Conservation (phyloP, 257 asterid species). For the Gynochthodes officinalis region DNA sequence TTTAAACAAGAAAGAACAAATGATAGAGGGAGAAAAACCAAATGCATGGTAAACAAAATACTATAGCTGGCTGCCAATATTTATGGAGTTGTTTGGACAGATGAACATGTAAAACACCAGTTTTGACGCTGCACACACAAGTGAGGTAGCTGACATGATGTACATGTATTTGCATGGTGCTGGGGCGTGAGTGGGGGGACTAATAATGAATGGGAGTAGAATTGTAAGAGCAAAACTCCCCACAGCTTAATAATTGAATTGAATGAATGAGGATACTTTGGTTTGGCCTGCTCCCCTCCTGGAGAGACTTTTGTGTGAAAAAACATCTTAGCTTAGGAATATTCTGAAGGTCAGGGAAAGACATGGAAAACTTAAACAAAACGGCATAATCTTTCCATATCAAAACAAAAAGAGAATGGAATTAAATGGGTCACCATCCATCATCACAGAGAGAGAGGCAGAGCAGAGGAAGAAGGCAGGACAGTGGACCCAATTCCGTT, state of each 20-base stretch:
- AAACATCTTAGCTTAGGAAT: neutral
- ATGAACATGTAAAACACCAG: constrained; percentile 7
- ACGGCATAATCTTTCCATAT: neutral
- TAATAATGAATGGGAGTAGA: neutral
- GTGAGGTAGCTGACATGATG: neutral
- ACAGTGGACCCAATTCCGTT: constrained; percentile 20
- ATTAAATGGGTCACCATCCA: constrained; percentile 26
- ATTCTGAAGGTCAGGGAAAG: constrained; percentile 5
- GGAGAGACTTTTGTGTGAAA: neutral
- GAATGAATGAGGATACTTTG: neutral
- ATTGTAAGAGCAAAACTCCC: neutral
- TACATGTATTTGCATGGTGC: no score
- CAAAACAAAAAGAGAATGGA: constrained; percentile 15
- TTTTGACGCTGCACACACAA: constrained; percentile 10
- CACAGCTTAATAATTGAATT: neutral
- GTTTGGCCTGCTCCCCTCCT: no score
- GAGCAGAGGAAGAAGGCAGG: no score
- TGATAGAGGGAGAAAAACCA: neutral
- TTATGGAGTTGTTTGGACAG: neutral
- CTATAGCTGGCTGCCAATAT: constrained; percentile 5
- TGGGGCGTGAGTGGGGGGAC: neutral
- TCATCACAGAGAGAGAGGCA: constrained; percentile 14
- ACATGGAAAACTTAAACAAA: neutral
- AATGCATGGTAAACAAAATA: constrained; percentile 2
- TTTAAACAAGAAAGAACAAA: neutral